Base-by-base conservation (phyloP, 352 stramenopile genomes). In the Stramenopiles sp. region DNA sequence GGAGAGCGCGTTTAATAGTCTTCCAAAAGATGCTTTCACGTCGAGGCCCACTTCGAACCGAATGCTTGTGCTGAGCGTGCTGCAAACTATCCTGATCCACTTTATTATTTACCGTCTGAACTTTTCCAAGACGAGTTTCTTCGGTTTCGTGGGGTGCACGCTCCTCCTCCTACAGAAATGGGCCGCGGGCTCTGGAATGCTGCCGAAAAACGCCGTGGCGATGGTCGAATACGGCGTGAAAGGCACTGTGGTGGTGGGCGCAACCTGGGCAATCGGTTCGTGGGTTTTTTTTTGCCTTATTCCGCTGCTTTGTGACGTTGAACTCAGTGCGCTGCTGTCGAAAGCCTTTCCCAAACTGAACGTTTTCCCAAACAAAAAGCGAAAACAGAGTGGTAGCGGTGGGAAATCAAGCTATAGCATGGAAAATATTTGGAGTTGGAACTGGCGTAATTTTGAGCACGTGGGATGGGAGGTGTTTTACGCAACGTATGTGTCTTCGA, bases 71-170 rank as follows among this genome's bases (percentile, higher is more conserved):
- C 35, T 71, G 2, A 35, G 31, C 4, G 1, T 71, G 6, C 6
- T 6, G 6, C 53, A 71, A 6, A 71, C 35, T 4, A 4, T 71
- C 6, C 35, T 71, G 12, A 4, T 71, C 31, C 53, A 71, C 35
- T 4, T 71, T 71, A 71, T 71, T 33, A 71, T 71, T 71, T 71
- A 71, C 35, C 53, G 53, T 6, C 35, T 71, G 4, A 71, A 71
- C 12, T 71, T 6, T 6, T 35, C 33, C 12, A 6, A 31, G 6
- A 35, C 33, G 4, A 71, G 35, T 6, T 71, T 71, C 35, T 71
- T 71, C 4, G 35, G 33, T 31, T 71, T 71, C 33, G 33, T 71
- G 33, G 12, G 33, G 35, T 71, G 2, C 12, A 71, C 35, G 6
- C 53, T 71, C 12, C 31, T 33, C 2, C 6, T 6, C 4, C 31